phyloP scores from a whole-genome alignment of 1,139 yeast genomes.

The Wickerhamomyces sp. region DNA sequence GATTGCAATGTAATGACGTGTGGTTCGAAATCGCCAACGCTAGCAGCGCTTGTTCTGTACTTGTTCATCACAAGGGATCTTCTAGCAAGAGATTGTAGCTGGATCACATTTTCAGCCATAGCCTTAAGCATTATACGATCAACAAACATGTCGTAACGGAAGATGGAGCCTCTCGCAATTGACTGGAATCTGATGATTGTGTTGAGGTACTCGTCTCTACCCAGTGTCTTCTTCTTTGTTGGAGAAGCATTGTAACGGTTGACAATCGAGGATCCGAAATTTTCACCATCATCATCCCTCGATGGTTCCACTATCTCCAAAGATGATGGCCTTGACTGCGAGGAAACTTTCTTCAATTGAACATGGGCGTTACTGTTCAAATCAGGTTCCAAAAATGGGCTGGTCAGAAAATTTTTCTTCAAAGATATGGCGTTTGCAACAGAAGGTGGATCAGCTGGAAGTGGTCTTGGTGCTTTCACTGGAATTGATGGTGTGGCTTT shows the following conservation, averaged over 20 bases:
- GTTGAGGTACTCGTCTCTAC: conserved; percentile 30
- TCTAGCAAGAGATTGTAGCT: conserved; percentile 30
- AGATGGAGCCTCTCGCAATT: conserved; percentile 57
- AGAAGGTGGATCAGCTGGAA: neutral
- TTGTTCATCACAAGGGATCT: conserved; percentile 18
- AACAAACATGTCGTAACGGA: conserved; percentile 59
- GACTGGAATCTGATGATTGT: conserved; percentile 47
- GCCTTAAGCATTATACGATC: conserved; percentile 54
- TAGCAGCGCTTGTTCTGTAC: conserved; percentile 5
- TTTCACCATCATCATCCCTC: neutral
- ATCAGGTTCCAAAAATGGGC: conserved; percentile 2
- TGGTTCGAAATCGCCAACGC: conserved; percentile 9
- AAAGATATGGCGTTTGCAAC: conserved; percentile 1
- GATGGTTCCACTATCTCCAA: neutral
- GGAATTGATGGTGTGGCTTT: neutral
- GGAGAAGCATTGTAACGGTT: conserved; percentile 25
- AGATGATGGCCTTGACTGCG: neutral
- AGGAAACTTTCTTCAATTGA: neutral
- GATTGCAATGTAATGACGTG: conserved; percentile 19
- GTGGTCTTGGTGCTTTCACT: neutral
- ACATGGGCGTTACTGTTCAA: neutral
- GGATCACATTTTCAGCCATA: conserved; percentile 43
- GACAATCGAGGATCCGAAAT: conserved; percentile 1
- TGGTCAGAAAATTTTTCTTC: neutral
- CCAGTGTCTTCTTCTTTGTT: conserved; percentile 25